Percentiles rank a stretch among this genome's conserved stretches.
Evolutionary conservation across 2,329 filamentous ascomycete genomes (phyloP).

Genomic region (Fusarium duplospermum): DNA sequence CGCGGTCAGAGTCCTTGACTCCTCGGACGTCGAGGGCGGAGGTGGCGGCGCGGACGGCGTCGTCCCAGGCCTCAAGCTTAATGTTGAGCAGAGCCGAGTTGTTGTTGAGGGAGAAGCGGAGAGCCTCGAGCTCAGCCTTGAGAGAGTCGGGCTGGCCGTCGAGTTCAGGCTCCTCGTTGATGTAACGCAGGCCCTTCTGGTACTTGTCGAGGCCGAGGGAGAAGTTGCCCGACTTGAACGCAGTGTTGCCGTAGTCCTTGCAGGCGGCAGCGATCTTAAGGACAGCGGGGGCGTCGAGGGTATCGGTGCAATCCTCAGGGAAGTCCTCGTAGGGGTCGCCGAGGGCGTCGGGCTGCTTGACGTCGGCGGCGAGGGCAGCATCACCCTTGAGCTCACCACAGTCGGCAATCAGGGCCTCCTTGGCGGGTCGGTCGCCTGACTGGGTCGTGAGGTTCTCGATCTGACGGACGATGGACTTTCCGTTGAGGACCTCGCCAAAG

Average conservation of each 20-base stretch:
- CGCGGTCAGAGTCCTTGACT: constrained; percentile 80
- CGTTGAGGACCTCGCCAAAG: constrained; percentile 92
- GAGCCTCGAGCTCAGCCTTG: constrained; percentile 72
- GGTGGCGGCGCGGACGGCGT: constrained; percentile 76
- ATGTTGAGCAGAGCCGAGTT: constrained; percentile 88
- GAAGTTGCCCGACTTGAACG: constrained; percentile 84
- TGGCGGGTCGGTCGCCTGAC: constrained; percentile 79
- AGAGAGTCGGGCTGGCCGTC: constrained; percentile 78
- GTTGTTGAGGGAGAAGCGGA: constrained; percentile 88
- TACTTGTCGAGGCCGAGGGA: constrained; percentile 87
- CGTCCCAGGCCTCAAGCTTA: constrained; percentile 79
- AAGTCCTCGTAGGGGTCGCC: constrained; percentile 97
- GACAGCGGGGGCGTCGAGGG: constrained; percentile 74
- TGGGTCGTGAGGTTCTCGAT: constrained; percentile 86
- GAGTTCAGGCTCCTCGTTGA: constrained; percentile 83
- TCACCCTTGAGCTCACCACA: constrained; percentile 86
- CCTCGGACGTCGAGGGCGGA: constrained; percentile 77
- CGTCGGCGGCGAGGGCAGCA: constrained; percentile 73
- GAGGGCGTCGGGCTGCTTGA: constrained; percentile 79
- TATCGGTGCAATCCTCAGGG: constrained; percentile 80
- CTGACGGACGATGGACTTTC: constrained; percentile 90
- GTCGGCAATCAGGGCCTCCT: constrained; percentile 80
- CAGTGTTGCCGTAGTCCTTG: constrained; percentile 92
- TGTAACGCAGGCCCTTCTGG: constrained; percentile 89
- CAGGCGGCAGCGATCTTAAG: constrained; percentile 84